phyloP scores from a whole-genome alignment of 768 basidiomycete genomes.

The Serendipita sp. region DNA sequence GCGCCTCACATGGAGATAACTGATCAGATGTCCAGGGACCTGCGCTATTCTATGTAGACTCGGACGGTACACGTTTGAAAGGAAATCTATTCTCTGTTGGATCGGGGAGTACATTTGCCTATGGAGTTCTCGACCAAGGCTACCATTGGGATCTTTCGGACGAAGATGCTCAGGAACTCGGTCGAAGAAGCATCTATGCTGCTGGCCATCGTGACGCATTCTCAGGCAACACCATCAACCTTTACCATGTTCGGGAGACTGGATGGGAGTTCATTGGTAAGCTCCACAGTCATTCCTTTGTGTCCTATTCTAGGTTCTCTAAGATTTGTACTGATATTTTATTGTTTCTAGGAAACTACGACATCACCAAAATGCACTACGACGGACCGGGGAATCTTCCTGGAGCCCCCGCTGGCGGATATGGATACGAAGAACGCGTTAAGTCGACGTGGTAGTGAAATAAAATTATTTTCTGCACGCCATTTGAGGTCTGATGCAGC shows the following conservation, averaged over 20 bases:
- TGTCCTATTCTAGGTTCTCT: neutral
- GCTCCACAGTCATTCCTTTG: conserved; percentile 1
- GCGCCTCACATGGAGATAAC: neutral
- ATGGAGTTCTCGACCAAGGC: conserved; percentile 93
- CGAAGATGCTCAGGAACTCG: conserved; percentile 89
- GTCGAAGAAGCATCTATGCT: conserved; percentile 84
- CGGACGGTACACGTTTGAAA: conserved; percentile 87
- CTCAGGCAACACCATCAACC: conserved; percentile 89
- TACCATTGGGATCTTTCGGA: conserved; percentile 86
- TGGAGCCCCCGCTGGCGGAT: conserved; percentile 48
- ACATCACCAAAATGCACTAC: conserved; percentile 80
- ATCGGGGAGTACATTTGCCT: conserved; percentile 96
- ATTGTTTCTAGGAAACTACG: conserved; percentile 64
- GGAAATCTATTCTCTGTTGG: conserved; percentile 98
- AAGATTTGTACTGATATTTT: neutral
- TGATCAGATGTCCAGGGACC: conserved; percentile 45
- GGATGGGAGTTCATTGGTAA: conserved; percentile 94
- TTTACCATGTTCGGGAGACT: conserved; percentile 87
- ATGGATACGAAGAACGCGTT: conserved; percentile 60
- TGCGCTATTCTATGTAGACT: conserved; percentile 93
- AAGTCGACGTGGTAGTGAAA: neutral
- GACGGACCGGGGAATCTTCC: conserved; percentile 61
- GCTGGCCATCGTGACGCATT: conserved; percentile 94
- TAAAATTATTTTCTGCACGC: neutral
- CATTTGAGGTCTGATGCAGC: too few species aligned